Evolutionary conservation across 129 eudicot genomes (phyloP), one percentile per base, ranked within the genome.

Genomic region (Silybum marianum): DNA sequence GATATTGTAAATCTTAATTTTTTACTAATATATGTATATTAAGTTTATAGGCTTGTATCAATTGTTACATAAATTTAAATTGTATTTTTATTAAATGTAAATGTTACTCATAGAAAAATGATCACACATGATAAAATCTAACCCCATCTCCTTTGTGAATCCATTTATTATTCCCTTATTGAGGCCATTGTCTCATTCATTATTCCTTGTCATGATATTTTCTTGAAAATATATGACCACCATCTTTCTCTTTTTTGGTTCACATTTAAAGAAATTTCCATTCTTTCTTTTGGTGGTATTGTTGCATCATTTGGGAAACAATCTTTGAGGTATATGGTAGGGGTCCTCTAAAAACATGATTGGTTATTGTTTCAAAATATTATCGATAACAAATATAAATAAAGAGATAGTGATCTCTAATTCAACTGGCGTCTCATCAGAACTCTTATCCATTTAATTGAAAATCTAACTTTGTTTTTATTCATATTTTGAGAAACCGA

Each of bases 241-340:
- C 30, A 68, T 68, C 38, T 68, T 19, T 68, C 19, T 26, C 16
- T 68, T 10, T 5, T 66, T 66, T 66, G 21, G 21, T 68, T 68
- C 72, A 68, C 30, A 68, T 68, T 67, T 10, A 67, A 23, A 8
- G 38, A 68, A 24, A 24, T 68, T 68, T 68, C 30, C 39, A 22
- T 68, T 68, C 8, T 68, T 68, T 26, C n/a, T 4, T 68, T 26
- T 68, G 30, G 72, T 68, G 72, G 72, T 25, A 68, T 26, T 24
- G n/a, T 68, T 68, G 72, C 39, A 68, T 22, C 72, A 68, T 68
- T 24, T 22, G 72, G 72, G 72, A 68, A 26, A 68, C 72, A 68
- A 68, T 25, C 19, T 24, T 68, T 68, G 39, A 68, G 69, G 26
- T 68, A 68, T 24, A 26, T 68, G 14, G 72, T 68, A 26, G 72